Evolutionary conservation across 140 eudicot species (phyloP).

Genomic region (Erigeron philadelphicus): DNA sequence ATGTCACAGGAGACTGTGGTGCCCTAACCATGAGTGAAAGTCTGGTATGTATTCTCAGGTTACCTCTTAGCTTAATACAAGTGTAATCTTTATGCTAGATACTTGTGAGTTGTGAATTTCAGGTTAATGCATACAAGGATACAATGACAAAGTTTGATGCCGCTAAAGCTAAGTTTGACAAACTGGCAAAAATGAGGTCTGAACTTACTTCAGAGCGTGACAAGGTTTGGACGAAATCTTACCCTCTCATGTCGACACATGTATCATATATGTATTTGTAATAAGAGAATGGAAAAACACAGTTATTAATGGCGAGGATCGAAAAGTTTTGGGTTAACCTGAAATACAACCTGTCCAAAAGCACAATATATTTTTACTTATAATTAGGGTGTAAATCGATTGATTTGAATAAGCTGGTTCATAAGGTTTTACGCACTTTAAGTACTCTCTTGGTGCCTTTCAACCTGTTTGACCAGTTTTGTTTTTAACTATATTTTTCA

Average conservation of each 20-base stretch:
- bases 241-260: neutral
- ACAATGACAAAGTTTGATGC: constrained; percentile 36
- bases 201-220: constrained; percentile 43
- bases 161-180: constrained; percentile 48
- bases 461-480: no score
- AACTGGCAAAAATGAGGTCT: constrained; percentile 35
- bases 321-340: no score
- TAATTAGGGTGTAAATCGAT: no score
- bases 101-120: constrained; percentile 22
- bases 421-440: no score
- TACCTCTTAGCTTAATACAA: constrained; percentile 4
- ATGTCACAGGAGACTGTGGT: constrained; percentile 31
- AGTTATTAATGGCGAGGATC: no score
- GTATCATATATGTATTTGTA: neutral
- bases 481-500: no score
- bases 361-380: no score
- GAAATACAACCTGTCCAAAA: no score
- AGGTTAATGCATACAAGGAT: constrained; percentile 35
- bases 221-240: constrained; percentile 42
- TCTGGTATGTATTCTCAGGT: constrained; percentile 27
- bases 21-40: constrained; percentile 20
- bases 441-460: no score
- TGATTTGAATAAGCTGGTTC: no score
- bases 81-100: constrained; percentile 4
- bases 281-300: neutral